phyloP scores from a whole-genome alignment of 192 early-diverging fungal species.

The Backusella luteola region DNA sequence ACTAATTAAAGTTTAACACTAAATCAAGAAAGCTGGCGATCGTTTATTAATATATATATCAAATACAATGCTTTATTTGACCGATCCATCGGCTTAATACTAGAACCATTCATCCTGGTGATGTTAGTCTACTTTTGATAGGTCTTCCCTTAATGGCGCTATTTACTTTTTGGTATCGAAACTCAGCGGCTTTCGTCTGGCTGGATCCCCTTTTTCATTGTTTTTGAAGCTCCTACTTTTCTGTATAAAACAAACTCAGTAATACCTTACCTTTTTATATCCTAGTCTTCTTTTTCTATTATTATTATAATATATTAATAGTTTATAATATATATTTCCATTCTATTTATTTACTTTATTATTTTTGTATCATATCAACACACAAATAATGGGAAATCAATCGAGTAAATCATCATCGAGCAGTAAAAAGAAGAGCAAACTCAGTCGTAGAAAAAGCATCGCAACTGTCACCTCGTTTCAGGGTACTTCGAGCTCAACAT shows the following conservation, averaged over 20 bases:
- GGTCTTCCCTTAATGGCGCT: background rate
- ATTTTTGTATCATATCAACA: background rate
- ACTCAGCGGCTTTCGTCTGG: background rate
- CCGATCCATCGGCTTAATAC: background rate
- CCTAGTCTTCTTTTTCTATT: background rate
- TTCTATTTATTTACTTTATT: background rate
- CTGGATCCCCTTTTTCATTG: background rate
- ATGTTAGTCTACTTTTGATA: background rate
- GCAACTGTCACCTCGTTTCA: constrained; percentile 10
- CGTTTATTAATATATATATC: background rate
- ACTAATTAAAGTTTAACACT: background rate
- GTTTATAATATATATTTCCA: background rate
- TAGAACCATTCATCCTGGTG: background rate
- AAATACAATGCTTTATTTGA: background rate
- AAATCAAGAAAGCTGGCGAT: background rate
- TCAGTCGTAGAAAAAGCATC: constrained; percentile 10
- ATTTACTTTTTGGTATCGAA: background rate
- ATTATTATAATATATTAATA: background rate
- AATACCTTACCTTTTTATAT: background rate
- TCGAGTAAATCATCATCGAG: constrained; percentile 27
- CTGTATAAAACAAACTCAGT: background rate
- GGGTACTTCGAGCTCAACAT: constrained; percentile 5
- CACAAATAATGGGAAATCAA: constrained; percentile 36
- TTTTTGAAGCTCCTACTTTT: background rate
- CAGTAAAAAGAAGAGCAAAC: constrained; percentile 20